Base-by-base conservation (phyloP, 208 protist genomes). In the Leishmania guyanensis region DNA sequence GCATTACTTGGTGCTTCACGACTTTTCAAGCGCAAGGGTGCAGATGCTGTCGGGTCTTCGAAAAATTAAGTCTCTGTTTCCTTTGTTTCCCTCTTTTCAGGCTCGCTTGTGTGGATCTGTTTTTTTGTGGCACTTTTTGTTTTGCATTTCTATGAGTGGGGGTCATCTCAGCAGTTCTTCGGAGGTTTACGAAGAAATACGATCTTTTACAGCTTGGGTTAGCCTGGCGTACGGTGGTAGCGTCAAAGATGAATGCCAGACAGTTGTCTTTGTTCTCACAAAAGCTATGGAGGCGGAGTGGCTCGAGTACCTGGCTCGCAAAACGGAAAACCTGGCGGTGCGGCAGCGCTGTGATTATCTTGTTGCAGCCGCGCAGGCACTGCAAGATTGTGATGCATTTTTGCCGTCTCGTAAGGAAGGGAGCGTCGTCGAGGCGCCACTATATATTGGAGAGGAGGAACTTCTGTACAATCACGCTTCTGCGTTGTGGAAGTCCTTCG, bases 1-100 rank as follows among this genome's bases (percentile, higher is more conserved):
- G 90, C 90, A 95, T 71, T 89, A 80, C 58, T 83, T 95, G 54
- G 83, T 91, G 69, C 48, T 92, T 73, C 81, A 84, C 46, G 83
- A 95, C 71, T 78, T 85, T 50, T 77, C 84, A 14, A 79, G 85
- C 36, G 87, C 86, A 36, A 82, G 80, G 68, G 68, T 80, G 17
- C 76, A 84, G 71, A 91, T 95, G 88, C 68, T 86, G 68, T 85
- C 79, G 5, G 86, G 83, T 0, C 85, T 89, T 76, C 84, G 69
- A 14, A 84, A 74, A 46, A 75, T 90, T 16, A 83, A 86, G 29
- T 74, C 62, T 20, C 76, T 89, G 66, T 84, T 84, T 69, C 77
- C 85, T 9, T 71, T 83, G 26, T 90, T 87, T 26, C 84, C 92
- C 50, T 65, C 85, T 3, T 88, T 91, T 43, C 82, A 93, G 65